Conservation (phyloP, 2,329 filamentous ascomycete genomes). For the Neonectria neomacrospora region DNA sequence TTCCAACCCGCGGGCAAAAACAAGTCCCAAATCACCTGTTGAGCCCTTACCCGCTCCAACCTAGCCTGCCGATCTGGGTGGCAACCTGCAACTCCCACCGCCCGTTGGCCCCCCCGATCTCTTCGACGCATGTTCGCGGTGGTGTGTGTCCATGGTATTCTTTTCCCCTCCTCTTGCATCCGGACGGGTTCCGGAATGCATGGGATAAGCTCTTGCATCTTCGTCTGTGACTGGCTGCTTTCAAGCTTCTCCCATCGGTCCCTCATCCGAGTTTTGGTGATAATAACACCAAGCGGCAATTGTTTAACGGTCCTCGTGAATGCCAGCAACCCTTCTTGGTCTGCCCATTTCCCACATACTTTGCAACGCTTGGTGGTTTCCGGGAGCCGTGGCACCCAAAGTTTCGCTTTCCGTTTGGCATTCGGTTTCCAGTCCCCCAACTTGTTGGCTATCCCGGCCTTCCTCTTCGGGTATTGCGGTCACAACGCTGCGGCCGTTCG, state of each 20-base stretch:
- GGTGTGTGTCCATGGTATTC: not conserved
- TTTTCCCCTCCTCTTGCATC: slow-evolving; percentile 7
- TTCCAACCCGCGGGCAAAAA: slow-evolving; percentile 1
- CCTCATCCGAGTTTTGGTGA: slow-evolving; percentile 16
- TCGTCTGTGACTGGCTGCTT: slow-evolving; percentile 14
- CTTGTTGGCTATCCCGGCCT: slow-evolving; percentile 12
- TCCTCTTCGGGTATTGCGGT: slow-evolving; percentile 23
- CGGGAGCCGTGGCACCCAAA: not conserved
- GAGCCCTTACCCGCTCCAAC: slow-evolving; percentile 22
- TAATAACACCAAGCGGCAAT: slow-evolving; percentile 2
- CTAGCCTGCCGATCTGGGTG: slow-evolving; percentile 42
- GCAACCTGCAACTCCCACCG: slow-evolving; percentile 27
- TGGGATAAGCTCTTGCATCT: slow-evolving; percentile 20
- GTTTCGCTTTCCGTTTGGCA: slow-evolving; percentile 13
- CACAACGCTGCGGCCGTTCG: slow-evolving; percentile 1
- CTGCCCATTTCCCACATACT: slow-evolving; percentile 15
- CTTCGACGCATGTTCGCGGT: not conserved
- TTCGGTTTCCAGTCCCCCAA: slow-evolving; percentile 3
- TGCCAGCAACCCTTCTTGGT: slow-evolving; percentile 1
- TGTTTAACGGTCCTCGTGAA: slow-evolving; percentile 6
- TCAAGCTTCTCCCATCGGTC: slow-evolving; percentile 1
- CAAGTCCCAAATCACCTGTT: slow-evolving; percentile 22
- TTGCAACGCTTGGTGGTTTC: not conserved
- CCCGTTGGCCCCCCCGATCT: slow-evolving; percentile 12
- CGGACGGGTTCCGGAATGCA: slow-evolving; percentile 17